These are phyloP conservation scores for Chytriomyces sp. DNA, from an alignment of 192 early-diverging fungal genomes.

Conservation along the genomic window DNA sequence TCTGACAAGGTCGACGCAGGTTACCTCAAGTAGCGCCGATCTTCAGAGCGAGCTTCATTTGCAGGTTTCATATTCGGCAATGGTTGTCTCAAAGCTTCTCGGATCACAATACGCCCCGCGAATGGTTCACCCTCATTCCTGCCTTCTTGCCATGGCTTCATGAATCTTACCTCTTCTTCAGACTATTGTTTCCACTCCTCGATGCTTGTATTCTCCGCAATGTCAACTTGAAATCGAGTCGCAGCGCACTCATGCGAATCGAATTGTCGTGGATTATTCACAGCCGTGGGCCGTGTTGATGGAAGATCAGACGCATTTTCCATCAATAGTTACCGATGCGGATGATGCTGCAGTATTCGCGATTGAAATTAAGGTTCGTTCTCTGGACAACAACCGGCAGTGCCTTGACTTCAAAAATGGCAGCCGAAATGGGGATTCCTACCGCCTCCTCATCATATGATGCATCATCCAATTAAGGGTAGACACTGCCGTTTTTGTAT, in stretches of 20 bases:
- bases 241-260: not conserved
- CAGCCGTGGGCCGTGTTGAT: not conserved
- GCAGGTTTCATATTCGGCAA: not conserved
- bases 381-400: too few species aligned
- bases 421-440: constrained; percentile 25
- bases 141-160: not conserved
- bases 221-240: too few species aligned
- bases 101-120: not conserved
- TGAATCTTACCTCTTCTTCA: not conserved
- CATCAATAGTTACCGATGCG: too few species aligned
- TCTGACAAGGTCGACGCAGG: not conserved
- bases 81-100: not conserved
- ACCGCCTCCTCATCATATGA: not conserved
- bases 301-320: not conserved
- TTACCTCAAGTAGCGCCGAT: not conserved
- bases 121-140: not conserved
- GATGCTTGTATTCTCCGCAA: not conserved
- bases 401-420: too few species aligned
- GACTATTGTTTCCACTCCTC: not conserved
- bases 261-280: not conserved
- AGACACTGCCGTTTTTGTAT: not conserved
- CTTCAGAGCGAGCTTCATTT: not conserved
- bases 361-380: constrained; percentile 7
- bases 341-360: not conserved
- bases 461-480: not conserved